Base-by-base conservation (phyloP, 1,139 yeast species). In the Saccharomyces hybrid region DNA sequence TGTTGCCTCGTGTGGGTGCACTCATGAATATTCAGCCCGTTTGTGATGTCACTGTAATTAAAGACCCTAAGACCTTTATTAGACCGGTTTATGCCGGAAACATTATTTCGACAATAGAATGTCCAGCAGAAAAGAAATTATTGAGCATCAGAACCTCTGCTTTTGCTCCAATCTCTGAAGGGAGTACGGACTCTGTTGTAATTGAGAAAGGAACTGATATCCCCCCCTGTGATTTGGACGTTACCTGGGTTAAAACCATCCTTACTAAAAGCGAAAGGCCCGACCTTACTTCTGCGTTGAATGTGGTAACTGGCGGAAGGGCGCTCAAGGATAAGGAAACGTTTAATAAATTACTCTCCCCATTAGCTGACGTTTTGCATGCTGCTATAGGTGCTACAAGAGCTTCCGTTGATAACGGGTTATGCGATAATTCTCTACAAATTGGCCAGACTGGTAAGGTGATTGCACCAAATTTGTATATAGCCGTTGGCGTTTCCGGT, bases 391-490 rank as follows among this genome's bases (percentile, higher is more conserved):
- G 99, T 67, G 99, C 98, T 9, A 89, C 97, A 6, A 84, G 99
- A 72, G 99, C 97, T 16, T 98, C 98, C 16, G 99, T 93, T 30
- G 99, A 93, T 71, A 80, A 95, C 50, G 98, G 97, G 0, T 91
- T 82, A 71, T 91, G 96, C 67, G 98, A 93, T 70, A 93, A 93
- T 74, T 90, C 98, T n/a, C 79, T 93, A 63, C 99, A 93, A 75
- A 93, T 93, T 57, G 99, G 99, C 54, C 99, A 93, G 75, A 93
- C 99, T 11, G 99, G 99, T 66, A 93, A 93, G 71, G 91, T 91
- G 54, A 96, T 93, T 51, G 98, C 99, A 3, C 99, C 99, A 16
- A 97, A 91, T 47, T 79, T 91, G 63, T 93, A 93, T 70, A 73
- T 93, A 55, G 98, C 97, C 3, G 84, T 91, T 48, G 99, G 99